Evolutionary conservation across 129 eudicot species (phyloP), one percentile per base, ranked within the genome.

Genomic region (Escallonia rubra): DNA sequence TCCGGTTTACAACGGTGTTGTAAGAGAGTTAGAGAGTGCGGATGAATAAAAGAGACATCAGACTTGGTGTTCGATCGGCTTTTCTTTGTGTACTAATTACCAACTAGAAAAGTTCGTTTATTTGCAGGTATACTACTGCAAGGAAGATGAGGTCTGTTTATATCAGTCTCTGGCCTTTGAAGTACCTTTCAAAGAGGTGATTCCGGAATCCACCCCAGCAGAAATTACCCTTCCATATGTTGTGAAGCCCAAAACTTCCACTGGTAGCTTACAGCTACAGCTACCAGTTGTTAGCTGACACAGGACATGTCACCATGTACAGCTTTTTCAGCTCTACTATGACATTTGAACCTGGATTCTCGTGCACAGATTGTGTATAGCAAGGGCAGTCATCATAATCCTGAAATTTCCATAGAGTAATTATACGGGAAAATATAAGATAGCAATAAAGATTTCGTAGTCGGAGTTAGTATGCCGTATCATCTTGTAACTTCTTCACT

Each of bases 141-240:
- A 93, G 75, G 99, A 93, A 74, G 96, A 93, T 11, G 99, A 93
- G 66, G 95, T 93, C 6, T 93, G 99, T 68, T 82, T 93, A 54
- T 93, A 89, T 46, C 88, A 86, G 53, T 83, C 95, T 43, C 66
- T 89, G 74, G 81, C 81, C 47, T 93, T 93, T 59, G 95, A 93
- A 72, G 78, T 93, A n/a, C 85, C 86, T 23, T 93, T 93, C 39
- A 62, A 79, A 78, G 99, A 86, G 73, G 83, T 66, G 6, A 68
- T 54, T 44, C 66, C 88, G 10, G 87, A 89, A 45, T 65, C 87
- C 58, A 46, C 80, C 51, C 95, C 83, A 11, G 75, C 70, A 41
- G 86, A 89, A 63, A 79, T 93, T 43, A 68, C 81, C 49, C 88
- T 93, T 44, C 76, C 95, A 4, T 82, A 76, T 82, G 54, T 84